Evolutionary conservation across 345 rosid species (phyloP).

Genomic region (Litchi chinensis): DNA sequence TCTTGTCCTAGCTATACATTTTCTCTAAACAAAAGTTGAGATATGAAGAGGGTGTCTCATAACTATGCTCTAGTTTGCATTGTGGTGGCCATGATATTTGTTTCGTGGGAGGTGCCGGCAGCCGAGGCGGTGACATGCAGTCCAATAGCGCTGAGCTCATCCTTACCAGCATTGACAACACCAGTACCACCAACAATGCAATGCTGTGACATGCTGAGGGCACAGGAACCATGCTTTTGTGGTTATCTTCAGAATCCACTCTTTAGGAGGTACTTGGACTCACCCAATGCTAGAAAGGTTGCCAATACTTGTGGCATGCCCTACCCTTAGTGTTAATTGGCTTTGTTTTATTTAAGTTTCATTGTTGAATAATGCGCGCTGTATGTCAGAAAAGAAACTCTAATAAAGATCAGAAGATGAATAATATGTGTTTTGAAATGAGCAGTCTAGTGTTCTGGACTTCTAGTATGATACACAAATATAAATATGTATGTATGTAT

Average conservation of each 20-base stretch:
- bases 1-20: too few relatives aligned
- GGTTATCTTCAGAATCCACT: conserved; percentile 50
- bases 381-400: not conserved
- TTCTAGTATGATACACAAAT: too few relatives aligned
- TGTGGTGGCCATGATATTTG: conserved; percentile 10
- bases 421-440: not conserved
- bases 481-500: too few relatives aligned
- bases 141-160: conserved; percentile 51
- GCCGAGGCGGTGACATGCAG: conserved; percentile 53
- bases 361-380: not conserved
- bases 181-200: conserved; percentile 35
- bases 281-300: conserved; percentile 52
- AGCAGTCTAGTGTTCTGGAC: too few relatives aligned
- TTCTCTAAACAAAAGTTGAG: not conserved
- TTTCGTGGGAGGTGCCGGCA: conserved; percentile 2
- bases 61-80: not conserved
- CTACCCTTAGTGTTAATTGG: conserved; percentile 49
- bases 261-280: conserved; percentile 24
- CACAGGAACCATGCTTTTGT: conserved; percentile 67
- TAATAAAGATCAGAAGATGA: not conserved
- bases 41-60: conserved; percentile 15
- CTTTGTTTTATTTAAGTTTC: not conserved
- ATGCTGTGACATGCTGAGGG: conserved; percentile 60
- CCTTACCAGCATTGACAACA: conserved; percentile 42
- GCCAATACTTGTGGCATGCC: conserved; percentile 48